Evolutionary conservation across 1,139 yeast species (phyloP), one percentile per base, ranked within the genome.

Genomic region (Sugiyamaella paludigena): DNA sequence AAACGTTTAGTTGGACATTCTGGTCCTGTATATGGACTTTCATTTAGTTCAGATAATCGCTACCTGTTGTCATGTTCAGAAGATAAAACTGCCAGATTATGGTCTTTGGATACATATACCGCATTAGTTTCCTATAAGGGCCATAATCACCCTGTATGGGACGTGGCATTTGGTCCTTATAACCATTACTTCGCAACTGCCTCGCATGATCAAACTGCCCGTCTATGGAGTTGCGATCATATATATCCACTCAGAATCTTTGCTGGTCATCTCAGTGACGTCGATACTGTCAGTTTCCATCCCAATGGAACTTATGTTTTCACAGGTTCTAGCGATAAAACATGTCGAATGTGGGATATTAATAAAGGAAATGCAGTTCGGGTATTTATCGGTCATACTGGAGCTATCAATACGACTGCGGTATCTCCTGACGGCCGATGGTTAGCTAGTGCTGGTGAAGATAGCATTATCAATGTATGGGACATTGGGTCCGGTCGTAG

Each of bases 111-210:
- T 63, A 87, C 98, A 1, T 88, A 81, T 63, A 81, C 94, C 0
- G 84, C 95, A 1, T 75, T 94, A 44, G 98, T 92, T 1, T 80
- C 92, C n/a, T 92, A 92, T 69, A 88, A 87, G 65, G 98, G 98
- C 4, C 99, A 94, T 66, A 88, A 84, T 60, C 95, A 87, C 58
- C 98, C 98, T 1, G 85, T 94, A 28, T 94, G 98, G 98, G 98
- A 94, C 64, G 97, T 92, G 5, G 80, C 86, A 59, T 92, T 89
- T 63, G 84, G 96, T 3, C 98, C 98, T 1, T 73, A 87, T 62
- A 98, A 98, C 2, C 98, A 92, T 69, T 94, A 94, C 71, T 94
- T 94, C 69, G 97, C 95, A 10, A 89, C 97, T 0, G 97, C 95
- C 0, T 88, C 97, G 3, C 97, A 91, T 63, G 99, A 94, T 64